Evolutionary conservation across 768 basidiomycete genomes (phyloP), one percentile per base, ranked within the genome.

Genomic region (Baorangia bicolor): DNA sequence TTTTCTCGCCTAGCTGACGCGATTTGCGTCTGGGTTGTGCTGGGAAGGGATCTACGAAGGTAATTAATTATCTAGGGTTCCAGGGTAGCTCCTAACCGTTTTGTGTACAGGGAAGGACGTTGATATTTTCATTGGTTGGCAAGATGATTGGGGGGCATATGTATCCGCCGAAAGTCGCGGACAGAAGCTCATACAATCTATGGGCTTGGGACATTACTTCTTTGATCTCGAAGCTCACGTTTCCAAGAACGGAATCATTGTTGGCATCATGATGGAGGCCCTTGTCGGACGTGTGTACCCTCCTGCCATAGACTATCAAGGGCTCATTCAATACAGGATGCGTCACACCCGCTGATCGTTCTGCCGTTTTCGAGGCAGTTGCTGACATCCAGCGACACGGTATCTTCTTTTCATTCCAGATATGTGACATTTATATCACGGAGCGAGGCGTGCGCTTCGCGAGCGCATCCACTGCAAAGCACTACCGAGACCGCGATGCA

Each of bases 21-120:
- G 69, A 25, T 60, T 72, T 23, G 20, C 14, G 18, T 35, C 42
- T 27, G 59, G 60, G 12, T 8, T 63, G 27, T 45, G 30, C 30
- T 73, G 69, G 70, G 70, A 71, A 50, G 70, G 70, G 6, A 61
- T 62, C 18, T 65, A 73, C 40, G 18, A 71, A 35, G 71, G 70
- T 61, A 45, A 46, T 44, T 16, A 3, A 39, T 34, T 28, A 11
- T 34, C 33, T 31, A 30, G 8, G 10, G 11, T 51, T 37, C 45
- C 14, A 12, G 6, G 18, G 18, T 25, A 20, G 18, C 31, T 34
- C 30, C 18, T 55, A 16, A 62, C 12, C 2, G 16, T 28, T n/a
- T n/a, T 16, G 4, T 40, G 18, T 43, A 23, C 48, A 73, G 71
- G 53, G 16, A 56, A 55, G 31, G 67, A 67, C 16, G 67, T 71